Evolutionary conservation across 2,329 filamentous ascomycete species (phyloP).

Genomic region (Ophiostoma fasciatum): DNA sequence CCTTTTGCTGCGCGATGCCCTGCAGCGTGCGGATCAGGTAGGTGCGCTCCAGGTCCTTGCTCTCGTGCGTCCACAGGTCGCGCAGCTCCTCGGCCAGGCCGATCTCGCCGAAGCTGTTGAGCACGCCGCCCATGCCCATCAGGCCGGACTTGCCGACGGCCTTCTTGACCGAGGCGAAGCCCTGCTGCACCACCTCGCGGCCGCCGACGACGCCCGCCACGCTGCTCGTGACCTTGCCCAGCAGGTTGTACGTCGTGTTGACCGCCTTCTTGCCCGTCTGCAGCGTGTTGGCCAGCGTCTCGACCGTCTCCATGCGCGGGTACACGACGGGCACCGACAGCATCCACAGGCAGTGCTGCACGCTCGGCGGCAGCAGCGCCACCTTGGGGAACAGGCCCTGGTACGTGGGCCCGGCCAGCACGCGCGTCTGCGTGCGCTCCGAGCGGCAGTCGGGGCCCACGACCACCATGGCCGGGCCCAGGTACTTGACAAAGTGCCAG

Average conservation of each 20-base stretch:
- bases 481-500: conserved; percentile 97
- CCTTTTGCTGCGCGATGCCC: conserved; percentile 89
- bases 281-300: conserved; percentile 80
- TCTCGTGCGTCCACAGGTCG: conserved; percentile 97
- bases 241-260: conserved; percentile 88
- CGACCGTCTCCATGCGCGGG: conserved; percentile 78
- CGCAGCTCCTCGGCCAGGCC: conserved; percentile 87
- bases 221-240: conserved; percentile 88
- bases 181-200: conserved; percentile 81
- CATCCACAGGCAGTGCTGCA: conserved; percentile 97
- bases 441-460: conserved; percentile 86
- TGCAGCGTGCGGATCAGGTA: conserved; percentile 94
- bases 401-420: conserved; percentile 92
- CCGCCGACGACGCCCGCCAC: conserved; percentile 92
- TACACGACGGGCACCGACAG: conserved; percentile 82
- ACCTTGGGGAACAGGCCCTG: conserved; percentile 96
- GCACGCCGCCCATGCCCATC: conserved; percentile 95
- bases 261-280: conserved; percentile 93
- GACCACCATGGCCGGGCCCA: conserved; percentile 80
- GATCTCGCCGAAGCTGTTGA: conserved; percentile 93
- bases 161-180: conserved; percentile 90
- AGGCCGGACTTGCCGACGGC: conserved; percentile 89
- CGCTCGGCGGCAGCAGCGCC: conserved; percentile 73
- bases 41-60: conserved; percentile 91
- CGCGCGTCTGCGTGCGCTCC: conserved; percentile 77